Base-by-base conservation (phyloP, 208 protist species). In the Trypanosoma platydactyli region DNA sequence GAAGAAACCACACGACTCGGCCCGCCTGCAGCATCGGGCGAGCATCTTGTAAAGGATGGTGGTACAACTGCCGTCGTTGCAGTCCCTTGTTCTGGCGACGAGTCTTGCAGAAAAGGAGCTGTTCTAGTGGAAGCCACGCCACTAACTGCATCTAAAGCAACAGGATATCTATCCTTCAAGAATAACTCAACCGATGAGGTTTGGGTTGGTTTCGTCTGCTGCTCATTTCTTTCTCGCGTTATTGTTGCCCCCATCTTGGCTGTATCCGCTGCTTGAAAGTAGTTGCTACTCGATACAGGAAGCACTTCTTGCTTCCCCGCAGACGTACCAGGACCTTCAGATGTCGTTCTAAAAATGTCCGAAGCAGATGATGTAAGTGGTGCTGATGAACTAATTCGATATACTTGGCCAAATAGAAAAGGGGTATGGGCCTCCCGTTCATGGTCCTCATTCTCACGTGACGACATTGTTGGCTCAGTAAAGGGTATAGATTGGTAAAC, bases 381-480 rank as follows among this genome's bases (percentile, higher is more conserved):
- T 22, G 41, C 15, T n/a, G 52, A 52, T 20, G 15, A 49, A 51
- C 49, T 57, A 11, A 68, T 38, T 25, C 59, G 51, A 16, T 68
- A 40, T 25, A 68, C 59, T 20, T 68, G 62, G 12, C 59, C 27
- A 6, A 68, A n/a, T 25, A 68, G 12, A 40, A 68, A 68, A 40
- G 62, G 59, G 30, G 41, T 49, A 29, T 58, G 49, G 5, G 24
- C 41, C 35, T 68, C 11, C 5, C 27, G 50, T 44, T 52, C 41
- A 54, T 46, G 16, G 45, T 9, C 18, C 24, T n/a, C n/a, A n/a
- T n/a, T n/a, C n/a, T n/a, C n/a, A n/a, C n/a, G n/a, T n/a, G n/a
- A n/a, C n/a, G n/a, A n/a, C n/a, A n/a, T n/a, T n/a, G n/a, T n/a
- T n/a, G n/a, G n/a, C n/a, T n/a, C n/a, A n/a, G n/a, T n/a, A n/a